These are phyloP conservation scores for Trypanosoma cruzi DNA, from an alignment of 208 protist species.

Conservation along the genomic window DNA sequence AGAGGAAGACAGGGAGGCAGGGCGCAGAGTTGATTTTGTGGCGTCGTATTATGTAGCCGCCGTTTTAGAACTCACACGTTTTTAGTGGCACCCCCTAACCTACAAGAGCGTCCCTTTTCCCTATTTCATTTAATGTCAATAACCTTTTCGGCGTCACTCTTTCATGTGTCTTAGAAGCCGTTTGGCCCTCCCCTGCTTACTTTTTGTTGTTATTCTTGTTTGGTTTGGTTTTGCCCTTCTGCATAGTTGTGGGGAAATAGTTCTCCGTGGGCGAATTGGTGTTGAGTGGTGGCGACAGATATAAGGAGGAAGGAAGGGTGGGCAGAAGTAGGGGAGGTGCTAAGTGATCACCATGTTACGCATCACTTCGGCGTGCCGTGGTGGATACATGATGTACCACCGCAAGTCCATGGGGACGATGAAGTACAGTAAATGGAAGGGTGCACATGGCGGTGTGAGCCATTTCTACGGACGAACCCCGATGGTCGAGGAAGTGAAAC, in stretches of 20 bases:
- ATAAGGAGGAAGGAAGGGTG: neutral
- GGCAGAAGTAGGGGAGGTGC: neutral
- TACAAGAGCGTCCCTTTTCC: neutral
- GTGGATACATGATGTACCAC: slow-evolving; percentile 92
- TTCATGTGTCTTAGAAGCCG: neutral
- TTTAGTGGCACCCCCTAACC: neutral
- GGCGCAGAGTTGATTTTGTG: neutral
- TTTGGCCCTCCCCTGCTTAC: neutral
- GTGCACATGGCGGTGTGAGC: slow-evolving; percentile 70
- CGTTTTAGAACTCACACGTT: slow-evolving; percentile 32
- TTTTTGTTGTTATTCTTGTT: neutral
- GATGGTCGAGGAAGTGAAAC: slow-evolving; percentile 78
- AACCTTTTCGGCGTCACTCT: neutral
- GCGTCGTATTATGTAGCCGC: slow-evolving; percentile 33
- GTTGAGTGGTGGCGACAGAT: neutral
- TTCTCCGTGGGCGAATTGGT: neutral
- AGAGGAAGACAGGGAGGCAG: neutral
- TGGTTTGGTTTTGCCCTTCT: neutral
- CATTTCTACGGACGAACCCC: slow-evolving; percentile 89
- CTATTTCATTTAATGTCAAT: neutral
- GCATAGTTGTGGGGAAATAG: neutral
- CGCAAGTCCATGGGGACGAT: slow-evolving; percentile 85
- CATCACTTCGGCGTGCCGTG: slow-evolving; percentile 38
- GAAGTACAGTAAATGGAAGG: slow-evolving; percentile 86
- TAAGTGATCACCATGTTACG: slow-evolving; percentile 37